These are phyloP conservation scores for Podila epicladia DNA, from an alignment of 192 early-diverging fungal genomes.

Conservation along the genomic window DNA sequence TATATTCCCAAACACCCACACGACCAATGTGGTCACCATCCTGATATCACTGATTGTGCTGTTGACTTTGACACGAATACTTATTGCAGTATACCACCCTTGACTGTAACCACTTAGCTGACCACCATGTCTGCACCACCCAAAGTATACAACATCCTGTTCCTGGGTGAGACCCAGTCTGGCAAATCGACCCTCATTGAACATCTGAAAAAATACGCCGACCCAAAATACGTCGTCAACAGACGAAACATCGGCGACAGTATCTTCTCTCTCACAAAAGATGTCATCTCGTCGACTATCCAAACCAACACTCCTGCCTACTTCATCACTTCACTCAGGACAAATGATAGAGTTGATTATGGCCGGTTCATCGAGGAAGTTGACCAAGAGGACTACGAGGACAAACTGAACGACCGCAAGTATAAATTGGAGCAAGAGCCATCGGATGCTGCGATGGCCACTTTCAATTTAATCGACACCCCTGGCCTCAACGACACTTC, in stretches of 20 bases:
- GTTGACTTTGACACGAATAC: too few relatives aligned
- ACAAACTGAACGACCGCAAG: neutral
- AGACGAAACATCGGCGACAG: neutral
- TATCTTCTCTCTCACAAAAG: neutral
- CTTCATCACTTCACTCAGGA: neutral
- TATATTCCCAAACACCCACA: too few relatives aligned
- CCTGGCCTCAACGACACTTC: neutral
- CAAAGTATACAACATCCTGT: too few relatives aligned
- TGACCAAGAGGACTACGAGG: neutral
- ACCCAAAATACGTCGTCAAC: neutral
- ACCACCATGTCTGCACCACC: neutral
- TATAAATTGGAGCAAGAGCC: neutral
- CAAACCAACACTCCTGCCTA: neutral
- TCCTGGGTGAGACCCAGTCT: constrained; percentile 2
- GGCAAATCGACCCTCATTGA: neutral
- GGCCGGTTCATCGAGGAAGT: neutral
- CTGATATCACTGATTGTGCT: too few relatives aligned
- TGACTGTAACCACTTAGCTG: too few relatives aligned
- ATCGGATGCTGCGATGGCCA: too few relatives aligned
- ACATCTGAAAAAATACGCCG: neutral
- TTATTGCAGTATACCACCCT: too few relatives aligned
- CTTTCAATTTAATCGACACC: too few relatives aligned
- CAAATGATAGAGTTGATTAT: neutral
- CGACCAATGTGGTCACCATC: too few relatives aligned
- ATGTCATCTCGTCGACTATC: neutral